Percentiles rank a stretch among this genome's conserved stretches.
Conservation (phyloP, 139 green algal genomes). For the Closterium sp. region DNA sequence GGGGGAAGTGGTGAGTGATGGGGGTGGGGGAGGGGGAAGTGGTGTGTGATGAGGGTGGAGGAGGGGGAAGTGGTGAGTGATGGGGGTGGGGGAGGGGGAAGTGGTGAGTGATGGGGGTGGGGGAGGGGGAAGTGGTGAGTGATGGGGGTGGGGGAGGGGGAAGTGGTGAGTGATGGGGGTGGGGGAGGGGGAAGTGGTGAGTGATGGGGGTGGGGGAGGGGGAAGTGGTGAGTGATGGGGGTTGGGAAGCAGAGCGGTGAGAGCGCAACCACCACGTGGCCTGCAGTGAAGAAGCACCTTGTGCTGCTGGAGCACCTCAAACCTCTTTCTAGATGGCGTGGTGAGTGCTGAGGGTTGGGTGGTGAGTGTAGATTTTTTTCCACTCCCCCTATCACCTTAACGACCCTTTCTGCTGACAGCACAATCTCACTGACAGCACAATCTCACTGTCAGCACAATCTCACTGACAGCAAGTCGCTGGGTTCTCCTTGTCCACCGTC, state of each 20-base stretch:
- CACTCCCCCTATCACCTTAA: no score
- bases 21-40: no score
- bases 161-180: no score
- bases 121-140: no score
- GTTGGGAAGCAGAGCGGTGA: neutral
- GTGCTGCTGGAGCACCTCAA: conserved; percentile 46
- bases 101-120: no score
- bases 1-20: neutral
- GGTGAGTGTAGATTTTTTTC: neutral
- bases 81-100: no score
- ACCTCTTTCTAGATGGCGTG: conserved; percentile 55
- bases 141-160: neutral
- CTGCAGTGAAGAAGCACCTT: neutral
- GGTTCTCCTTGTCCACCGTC: neutral
- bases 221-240: neutral
- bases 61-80: neutral
- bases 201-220: neutral
- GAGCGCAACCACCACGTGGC: neutral
- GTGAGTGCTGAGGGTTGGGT: neutral
- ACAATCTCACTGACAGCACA: neutral
- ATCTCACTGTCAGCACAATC: no score
- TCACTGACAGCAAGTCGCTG: neutral
- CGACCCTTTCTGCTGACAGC: no score
- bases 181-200: neutral
- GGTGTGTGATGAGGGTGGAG: neutral